Evolutionary conservation across 1,284 basidiomycete species (phyloP), one percentile per base, ranked within the genome.

Genomic region (Irpex sp.): DNA sequence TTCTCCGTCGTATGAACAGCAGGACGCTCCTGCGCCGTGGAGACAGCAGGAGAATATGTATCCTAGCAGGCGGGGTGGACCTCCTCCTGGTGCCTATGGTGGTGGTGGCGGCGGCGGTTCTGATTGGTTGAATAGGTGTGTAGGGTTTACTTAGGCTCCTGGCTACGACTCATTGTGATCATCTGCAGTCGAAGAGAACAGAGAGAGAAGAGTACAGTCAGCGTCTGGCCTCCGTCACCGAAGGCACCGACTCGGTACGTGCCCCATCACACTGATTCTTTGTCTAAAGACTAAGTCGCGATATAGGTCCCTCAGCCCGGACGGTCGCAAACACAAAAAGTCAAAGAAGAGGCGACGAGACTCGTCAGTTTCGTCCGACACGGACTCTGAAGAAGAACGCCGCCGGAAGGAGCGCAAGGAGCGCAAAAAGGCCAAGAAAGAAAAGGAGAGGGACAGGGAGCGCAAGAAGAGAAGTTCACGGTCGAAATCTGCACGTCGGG

Each of bases 141-240:
- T 59, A 13, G 43, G n/a, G 9, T 55, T 9, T 0, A 8, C 61
- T 13, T 36, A 5, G 21, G 15, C 11, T 43, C 33, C 53, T 31
- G 21, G 21, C 1, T 59, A 6, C 58, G 59, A 59, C 19, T 61
- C 46, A 9, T 11, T n/a, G 4, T n/a, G 11, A 19, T 60, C 35
- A 3, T 5, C 4, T 68, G 26, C 62, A 96, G 95, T 69, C 93
- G 95, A 26, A 82, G 93, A 59, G 73, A 81, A 62, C 87, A 94
- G 72, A 81, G 95, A 59, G 88, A 90, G 65, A 79, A 72, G 2
- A 87, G 78, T 9, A 82, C 81, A 4, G 73, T 91, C 1, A 84
- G 84, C 66, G 82, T 95, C 57, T 97, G 95, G 95, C 95, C 95
- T 0, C 76, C 86, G 1, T 96, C 94, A 3, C 95, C 95, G 0